Evolutionary conservation across 225 moss, liverwort and hornwort species (phyloP), one percentile per base, ranked within the genome.

Genomic region (Antitrichia curtipendula): DNA sequence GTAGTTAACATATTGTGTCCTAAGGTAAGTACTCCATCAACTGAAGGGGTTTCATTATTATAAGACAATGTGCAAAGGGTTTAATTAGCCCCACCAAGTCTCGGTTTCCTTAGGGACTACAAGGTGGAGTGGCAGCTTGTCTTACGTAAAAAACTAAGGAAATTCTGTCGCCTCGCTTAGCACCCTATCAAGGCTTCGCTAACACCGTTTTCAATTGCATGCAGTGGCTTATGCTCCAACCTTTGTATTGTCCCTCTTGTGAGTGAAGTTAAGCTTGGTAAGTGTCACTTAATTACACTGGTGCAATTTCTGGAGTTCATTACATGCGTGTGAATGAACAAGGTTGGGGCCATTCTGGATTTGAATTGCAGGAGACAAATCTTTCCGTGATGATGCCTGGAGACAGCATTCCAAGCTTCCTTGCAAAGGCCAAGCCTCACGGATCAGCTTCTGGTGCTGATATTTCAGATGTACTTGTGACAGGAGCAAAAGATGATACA

Each of bases 311-410:
- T n/a, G 50, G n/a, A n/a, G 84, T 85, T 75, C 36, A 34, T 4
- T 60, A 23, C 50, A 36, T 81, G 65, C 28, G 18, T 70, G 38
- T 81, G 50, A 61, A 66, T 85, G 57, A 64, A 57, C 58, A 49
- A 72, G 64, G 79, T 59, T 78, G 57, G 72, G 63, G 15, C 36
- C 72, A 52, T 72, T 81, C 59, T 84, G 79, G 84, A 59, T 81
- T 78, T 60, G 80, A 80, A 60, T 80, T 88, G 89, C 89, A 92
- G 93, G 93, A 93, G 73, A 90, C 90, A 57, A 90, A 82, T 89
- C 78, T 93, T 27, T 93, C 93, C 6, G 93, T 93, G 18, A 87
- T 93, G 90, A 93, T 93, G 93, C 92, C 93, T 78, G 93, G 93
- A 83, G 93, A 93, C 86, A 90, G 89, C 88, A 92, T 93, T 84